Evolutionary conservation across 176 grass and related monocot species (phyloP), one percentile per base, ranked within the genome.

Genomic region (Tillandsia fasciculata): DNA sequence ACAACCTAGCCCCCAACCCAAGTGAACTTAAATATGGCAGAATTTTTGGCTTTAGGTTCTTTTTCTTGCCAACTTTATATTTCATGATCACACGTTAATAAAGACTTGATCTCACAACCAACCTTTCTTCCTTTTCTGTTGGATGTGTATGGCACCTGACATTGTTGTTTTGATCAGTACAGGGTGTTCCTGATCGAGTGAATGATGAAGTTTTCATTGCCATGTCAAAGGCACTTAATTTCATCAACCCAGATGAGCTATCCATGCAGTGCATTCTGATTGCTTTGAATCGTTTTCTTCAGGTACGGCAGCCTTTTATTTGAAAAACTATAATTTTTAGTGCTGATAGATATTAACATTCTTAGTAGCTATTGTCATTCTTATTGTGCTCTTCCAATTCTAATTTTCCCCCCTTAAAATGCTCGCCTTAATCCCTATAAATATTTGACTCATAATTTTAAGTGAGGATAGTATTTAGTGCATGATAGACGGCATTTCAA

Each of bases 201-300:
- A 97, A 77, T 56, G 84, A 97, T 72, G 89, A 97, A 80, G 93
- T 97, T 74, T 97, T 97, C 81, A 83, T 97, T 85, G 93, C 93
- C 69, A 90, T 92, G 89, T 97, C 93, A 12, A 97, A 92, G 72
- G 94, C 89, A 48, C 94, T 97, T 15, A 97, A 97, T 76, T 97
- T 97, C 74, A 97, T 97, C 83, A 97, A 97, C 83, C 94, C 94
- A 71, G 89, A 92, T 49, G 88, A 96, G 77, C 73, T 97, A 78
- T 97, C 94, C n/a, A 92, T 97, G 89, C 94, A 97, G 74, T 97
- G 94, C 77, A 90, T 97, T 83, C 58, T 97, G 26, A 97, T 97
- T 83, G 94, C 94, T 81, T 83, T 92, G 70, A 92, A 97, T 47
- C 72, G 86, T 29, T 97, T 97, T 81, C 89, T 97, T 81, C 94